Evolutionary conservation across 163 green algal species (phyloP).

Genomic region (Scenedesmus sp.): DNA sequence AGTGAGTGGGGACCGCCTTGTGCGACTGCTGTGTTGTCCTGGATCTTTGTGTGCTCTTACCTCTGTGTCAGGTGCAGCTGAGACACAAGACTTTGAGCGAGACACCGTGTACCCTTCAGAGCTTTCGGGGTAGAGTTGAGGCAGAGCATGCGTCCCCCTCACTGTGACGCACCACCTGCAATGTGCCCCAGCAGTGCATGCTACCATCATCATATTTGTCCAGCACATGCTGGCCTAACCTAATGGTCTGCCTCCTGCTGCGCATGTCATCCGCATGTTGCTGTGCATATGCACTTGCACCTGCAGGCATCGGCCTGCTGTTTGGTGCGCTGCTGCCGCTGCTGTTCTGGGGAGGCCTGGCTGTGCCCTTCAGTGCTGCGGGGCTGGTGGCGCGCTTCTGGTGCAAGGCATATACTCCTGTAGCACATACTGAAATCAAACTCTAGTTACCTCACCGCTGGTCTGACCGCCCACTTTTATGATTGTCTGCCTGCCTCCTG

Average conservation of each 20-base stretch:
- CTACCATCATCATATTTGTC: too few relatives aligned
- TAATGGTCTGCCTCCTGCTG: too few relatives aligned
- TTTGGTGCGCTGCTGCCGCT: not conserved
- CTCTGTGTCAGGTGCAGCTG: not conserved
- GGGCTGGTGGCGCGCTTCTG: not conserved
- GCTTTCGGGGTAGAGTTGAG: too few relatives aligned
- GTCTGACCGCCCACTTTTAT: too few relatives aligned
- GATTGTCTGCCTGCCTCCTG: not conserved
- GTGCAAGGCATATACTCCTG: not conserved
- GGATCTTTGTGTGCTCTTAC: not conserved
- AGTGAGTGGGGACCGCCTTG: not conserved
- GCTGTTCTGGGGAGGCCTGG: constrained; percentile 37
- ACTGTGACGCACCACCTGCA: not conserved
- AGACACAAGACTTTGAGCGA: too few relatives aligned
- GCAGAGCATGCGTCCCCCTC: too few relatives aligned
- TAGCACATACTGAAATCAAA: too few relatives aligned
- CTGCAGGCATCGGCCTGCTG: constrained; percentile 8
- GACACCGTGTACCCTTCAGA: too few relatives aligned
- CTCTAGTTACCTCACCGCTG: too few relatives aligned
- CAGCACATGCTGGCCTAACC: too few relatives aligned
- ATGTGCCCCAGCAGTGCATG: not conserved
- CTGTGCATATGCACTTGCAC: not conserved
- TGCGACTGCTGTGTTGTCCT: not conserved
- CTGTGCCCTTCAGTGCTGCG: constrained; percentile 32
- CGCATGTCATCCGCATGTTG: too few relatives aligned